A percentile compares a stretch with the other conserved stretches of the same genome.
Conservation (phyloP, 306 rosid species). For the Prunus kanzakura region DNA sequence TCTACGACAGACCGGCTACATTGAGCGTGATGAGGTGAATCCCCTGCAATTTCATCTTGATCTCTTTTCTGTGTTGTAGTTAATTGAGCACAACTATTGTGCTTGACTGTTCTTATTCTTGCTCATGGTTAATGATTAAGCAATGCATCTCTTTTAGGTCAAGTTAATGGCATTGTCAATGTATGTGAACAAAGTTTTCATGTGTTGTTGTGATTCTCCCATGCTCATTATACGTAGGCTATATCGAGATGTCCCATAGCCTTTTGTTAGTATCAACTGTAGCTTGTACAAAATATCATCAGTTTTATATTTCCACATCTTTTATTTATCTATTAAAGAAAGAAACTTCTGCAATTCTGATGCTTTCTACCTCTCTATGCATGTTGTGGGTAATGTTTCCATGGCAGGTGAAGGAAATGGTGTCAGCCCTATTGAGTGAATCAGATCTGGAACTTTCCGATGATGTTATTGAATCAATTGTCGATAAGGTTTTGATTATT, state of each 20-base stretch:
- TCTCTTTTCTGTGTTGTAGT: background rate
- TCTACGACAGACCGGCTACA: conserved; percentile 59
- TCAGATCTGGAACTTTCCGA: conserved; percentile 48
- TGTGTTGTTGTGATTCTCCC: background rate
- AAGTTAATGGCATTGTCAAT: background rate
- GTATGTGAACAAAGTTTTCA: background rate
- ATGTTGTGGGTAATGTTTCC: background rate
- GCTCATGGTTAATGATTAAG: background rate
- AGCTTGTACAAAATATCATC: background rate
- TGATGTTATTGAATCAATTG: conserved; percentile 53
- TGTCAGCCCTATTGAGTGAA: conserved; percentile 58
- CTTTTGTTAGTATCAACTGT: no score
- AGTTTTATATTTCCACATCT: background rate
- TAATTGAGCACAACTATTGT: background rate
- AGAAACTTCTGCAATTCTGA: conserved; percentile 1
- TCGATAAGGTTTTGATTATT: conserved; percentile 49
- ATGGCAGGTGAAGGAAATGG: conserved; percentile 76
- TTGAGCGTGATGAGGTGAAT: conserved; percentile 51
- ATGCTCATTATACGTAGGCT: background rate
- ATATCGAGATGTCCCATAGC: no score
- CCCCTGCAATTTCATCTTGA: background rate
- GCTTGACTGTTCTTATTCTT: background rate
- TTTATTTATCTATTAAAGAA: background rate
- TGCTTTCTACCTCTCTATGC: conserved; percentile 5
- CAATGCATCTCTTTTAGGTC: background rate